phyloP scores from a whole-genome alignment of 768 basidiomycete genomes.

The Collybia sp. region DNA sequence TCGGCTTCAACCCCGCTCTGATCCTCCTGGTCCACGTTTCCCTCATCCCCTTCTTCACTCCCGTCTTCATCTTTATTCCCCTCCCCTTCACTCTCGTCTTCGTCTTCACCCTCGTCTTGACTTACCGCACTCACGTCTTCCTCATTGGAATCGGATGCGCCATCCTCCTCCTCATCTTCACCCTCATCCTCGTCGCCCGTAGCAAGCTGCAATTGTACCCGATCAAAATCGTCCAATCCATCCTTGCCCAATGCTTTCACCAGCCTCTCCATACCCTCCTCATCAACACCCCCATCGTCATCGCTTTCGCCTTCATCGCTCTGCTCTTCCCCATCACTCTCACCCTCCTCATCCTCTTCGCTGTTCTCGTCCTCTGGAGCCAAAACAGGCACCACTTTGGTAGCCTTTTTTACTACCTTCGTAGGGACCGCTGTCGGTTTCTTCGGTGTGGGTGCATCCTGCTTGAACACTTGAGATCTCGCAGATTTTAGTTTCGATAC shows the following conservation, averaged over 20 bases:
- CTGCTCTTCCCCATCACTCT: no score
- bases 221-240: slow-evolving; percentile 60
- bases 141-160: slow-evolving; percentile 24
- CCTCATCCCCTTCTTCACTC: slow-evolving; percentile 22
- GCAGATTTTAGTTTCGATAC: no score
- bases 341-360: no score
- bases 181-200: slow-evolving; percentile 21
- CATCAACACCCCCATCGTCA: slow-evolving; percentile 47
- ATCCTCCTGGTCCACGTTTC: slow-evolving; percentile 46
- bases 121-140: slow-evolving; percentile 25
- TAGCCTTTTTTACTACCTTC: no score
- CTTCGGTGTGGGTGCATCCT: no score
- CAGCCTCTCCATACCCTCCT: slow-evolving; percentile 52
- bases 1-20: slow-evolving; percentile 32
- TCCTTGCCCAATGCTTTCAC: slow-evolving; percentile 60
- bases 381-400: no score
- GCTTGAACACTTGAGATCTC: no score
- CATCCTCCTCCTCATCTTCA: slow-evolving; percentile 17
- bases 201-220: slow-evolving; percentile 44
- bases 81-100: slow-evolving; percentile 11
- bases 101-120: slow-evolving; percentile 26
- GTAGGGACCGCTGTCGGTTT: no score
- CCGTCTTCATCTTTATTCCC: slow-evolving; percentile 20
- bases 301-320: slow-evolving; percentile 12
- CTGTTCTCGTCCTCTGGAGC: no score